Evolutionary conservation across 345 rosid genomes (phyloP).

Genomic region (Nephelium lappaceum): DNA sequence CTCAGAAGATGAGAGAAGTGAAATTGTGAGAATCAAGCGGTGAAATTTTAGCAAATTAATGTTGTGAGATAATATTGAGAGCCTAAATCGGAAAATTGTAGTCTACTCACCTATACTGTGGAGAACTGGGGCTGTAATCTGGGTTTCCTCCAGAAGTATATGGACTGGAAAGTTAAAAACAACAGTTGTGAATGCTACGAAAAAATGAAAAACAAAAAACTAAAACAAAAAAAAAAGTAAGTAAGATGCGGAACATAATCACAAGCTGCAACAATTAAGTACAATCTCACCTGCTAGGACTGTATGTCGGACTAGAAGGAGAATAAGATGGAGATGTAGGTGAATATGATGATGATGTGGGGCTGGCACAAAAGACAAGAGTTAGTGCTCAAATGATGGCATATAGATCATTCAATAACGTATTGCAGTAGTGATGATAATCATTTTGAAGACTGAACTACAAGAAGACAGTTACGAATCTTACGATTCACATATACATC

Average conservation of each 20-base stretch:
- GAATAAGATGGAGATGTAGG: slow-evolving; percentile 95
- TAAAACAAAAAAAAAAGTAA: no score
- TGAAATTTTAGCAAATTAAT: not conserved
- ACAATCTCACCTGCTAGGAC: slow-evolving; percentile 84
- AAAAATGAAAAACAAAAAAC: not conserved
- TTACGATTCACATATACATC: not conserved
- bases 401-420: not conserved
- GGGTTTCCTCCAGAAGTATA: slow-evolving; percentile 52
- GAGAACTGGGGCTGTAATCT: slow-evolving; percentile 65
- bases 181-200: not conserved
- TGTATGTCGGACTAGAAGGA: slow-evolving; percentile 86
- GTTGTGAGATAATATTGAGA: not conserved
- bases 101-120: slow-evolving; percentile 48
- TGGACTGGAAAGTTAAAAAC: slow-evolving; percentile 37
- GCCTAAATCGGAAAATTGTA: not conserved
- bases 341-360: slow-evolving; percentile 88
- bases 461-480: not conserved
- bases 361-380: slow-evolving; percentile 48
- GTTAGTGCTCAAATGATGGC: not conserved
- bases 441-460: not conserved
- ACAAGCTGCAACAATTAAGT: not conserved
- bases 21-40: not conserved
- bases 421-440: not conserved
- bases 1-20: slow-evolving; percentile 6
- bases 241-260: slow-evolving; percentile 11